Percentiles rank a stretch among this genome's conserved stretches.
Conservation (phyloP, 1,284 basidiomycete genomes). For the Leccinum variabile region DNA sequence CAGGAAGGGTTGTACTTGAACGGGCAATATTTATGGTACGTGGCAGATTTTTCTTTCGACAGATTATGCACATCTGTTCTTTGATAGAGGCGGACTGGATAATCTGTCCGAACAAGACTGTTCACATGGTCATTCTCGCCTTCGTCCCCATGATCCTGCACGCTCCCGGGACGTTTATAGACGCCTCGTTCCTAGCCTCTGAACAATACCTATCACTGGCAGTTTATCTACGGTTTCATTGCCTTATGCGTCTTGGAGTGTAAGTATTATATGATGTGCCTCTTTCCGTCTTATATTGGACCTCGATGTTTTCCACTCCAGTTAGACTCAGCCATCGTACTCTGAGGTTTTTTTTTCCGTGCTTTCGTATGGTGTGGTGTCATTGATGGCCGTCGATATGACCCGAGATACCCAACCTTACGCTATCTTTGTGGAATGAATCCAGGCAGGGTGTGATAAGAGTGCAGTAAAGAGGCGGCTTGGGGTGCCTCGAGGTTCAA, state of each 20-base stretch:
- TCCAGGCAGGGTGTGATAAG: neutral
- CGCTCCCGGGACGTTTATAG: neutral
- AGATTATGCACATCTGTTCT: neutral
- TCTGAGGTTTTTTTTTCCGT: neutral
- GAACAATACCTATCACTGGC: neutral
- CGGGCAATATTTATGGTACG: slow-evolving; percentile 32
- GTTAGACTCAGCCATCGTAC: neutral
- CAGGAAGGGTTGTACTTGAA: slow-evolving; percentile 29
- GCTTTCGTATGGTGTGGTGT: neutral
- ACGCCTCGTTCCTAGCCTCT: neutral
- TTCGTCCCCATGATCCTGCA: neutral
- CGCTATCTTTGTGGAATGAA: slow-evolving; percentile 3
- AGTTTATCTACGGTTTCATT: neutral
- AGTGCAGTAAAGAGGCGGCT: neutral
- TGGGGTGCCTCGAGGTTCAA: neutral
- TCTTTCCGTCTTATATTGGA: neutral
- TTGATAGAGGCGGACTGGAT: neutral
- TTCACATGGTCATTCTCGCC: neutral
- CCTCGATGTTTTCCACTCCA: neutral
- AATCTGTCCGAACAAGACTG: neutral
- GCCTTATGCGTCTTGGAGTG: no score
- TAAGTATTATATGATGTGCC: neutral
- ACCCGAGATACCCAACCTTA: slow-evolving; percentile 5
- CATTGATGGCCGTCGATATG: neutral
- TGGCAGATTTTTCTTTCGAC: neutral